Percentiles rank a stretch among this genome's conserved stretches.
phyloP scores from a whole-genome alignment of 2,329 filamentous ascomycete species.

The Claviceps citrina region DNA sequence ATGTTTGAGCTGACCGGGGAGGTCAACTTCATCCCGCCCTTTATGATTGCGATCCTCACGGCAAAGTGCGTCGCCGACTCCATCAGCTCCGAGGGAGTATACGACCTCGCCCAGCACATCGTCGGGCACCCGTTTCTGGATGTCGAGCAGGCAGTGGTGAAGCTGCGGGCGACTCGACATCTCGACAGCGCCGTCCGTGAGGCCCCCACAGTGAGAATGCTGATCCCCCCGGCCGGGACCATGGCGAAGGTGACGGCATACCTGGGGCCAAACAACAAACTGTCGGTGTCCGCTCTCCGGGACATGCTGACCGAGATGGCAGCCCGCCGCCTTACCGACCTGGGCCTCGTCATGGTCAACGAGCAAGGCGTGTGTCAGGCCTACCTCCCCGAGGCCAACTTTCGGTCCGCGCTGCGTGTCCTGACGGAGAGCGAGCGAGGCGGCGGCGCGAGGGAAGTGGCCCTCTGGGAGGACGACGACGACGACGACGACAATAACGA shows the following conservation, averaged over 20 bases:
- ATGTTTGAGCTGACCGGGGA: slow-evolving; percentile 48
- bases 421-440: slow-evolving; percentile 13
- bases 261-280: slow-evolving; percentile 24
- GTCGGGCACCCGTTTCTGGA: slow-evolving; percentile 45
- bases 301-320: slow-evolving; percentile 32
- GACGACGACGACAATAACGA: too few species aligned
- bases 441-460: slow-evolving; percentile 5
- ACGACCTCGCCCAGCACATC: slow-evolving; percentile 43
- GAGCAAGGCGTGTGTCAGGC: slow-evolving; percentile 32
- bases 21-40: slow-evolving; percentile 39
- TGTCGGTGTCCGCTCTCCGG: slow-evolving; percentile 24
- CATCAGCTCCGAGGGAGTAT: slow-evolving; percentile 37
- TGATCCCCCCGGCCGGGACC: slow-evolving; percentile 36
- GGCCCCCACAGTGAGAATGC: slow-evolving; percentile 24
- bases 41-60: slow-evolving; percentile 44
- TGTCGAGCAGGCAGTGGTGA: slow-evolving; percentile 28
- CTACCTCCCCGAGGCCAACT: slow-evolving; percentile 37
- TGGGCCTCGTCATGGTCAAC: slow-evolving; percentile 40
- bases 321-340: slow-evolving; percentile 37
- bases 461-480: slow-evolving; percentile 17
- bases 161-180: slow-evolving; percentile 19
- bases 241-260: slow-evolving; percentile 40
- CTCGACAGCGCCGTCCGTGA: slow-evolving; percentile 10
- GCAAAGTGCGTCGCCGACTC: slow-evolving; percentile 44
- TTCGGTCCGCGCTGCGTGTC: slow-evolving; percentile 32